Base-by-base conservation (phyloP, 2,329 filamentous ascomycete genomes). In the Colletotrichum navitas region DNA sequence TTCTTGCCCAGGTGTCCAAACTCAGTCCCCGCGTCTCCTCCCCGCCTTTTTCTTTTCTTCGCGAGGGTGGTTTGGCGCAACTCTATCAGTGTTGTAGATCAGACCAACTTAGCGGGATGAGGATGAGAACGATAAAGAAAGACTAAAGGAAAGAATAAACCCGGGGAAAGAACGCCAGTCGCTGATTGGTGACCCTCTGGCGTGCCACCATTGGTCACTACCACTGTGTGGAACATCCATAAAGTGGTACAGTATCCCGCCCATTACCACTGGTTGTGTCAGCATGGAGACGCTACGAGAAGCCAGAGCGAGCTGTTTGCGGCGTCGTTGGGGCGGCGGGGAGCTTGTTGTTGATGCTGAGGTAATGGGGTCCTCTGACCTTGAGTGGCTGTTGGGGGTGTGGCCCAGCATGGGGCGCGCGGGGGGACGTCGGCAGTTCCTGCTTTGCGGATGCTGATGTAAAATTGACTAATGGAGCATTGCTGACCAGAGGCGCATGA, bases 391-490 rank as follows among this genome's bases (percentile, higher is more conserved):
- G 54, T n/a, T 21, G 45, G 11, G 45, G 34, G n/a, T 26, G 54
- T 26, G 54, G 54, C 34, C 54, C 54, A 39, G 54, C 54, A 24
- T 34, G 12, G 54, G 26, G 14, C 58, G 36, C 39, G 56, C n/a
- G n/a, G 39, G 26, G 16, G 56, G 29, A 36, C 39, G 39, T 47
- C 14, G 41, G 58, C 29, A 32, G 41, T 21, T 16, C 51, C 39
- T 60, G 63, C 32, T 68, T 62, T 62, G 24, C 29, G 21, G 24
- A 43, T 75, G 76, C 76, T 78, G 76, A 78, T 77, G 76, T 77
- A 77, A 78, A 76, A 34, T 74, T 78, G 74, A 78, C 75, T 77
- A 78, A 78, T 64, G 62, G 52, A 49, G 51, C 32, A 43, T 55
- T 62, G 71, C 74, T 74, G 16, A n/a, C 21, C 63, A 70, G 71